Evolutionary conservation across 371 early-diverging fungal genomes (phyloP).

Genomic region (Mucor circinelloides): DNA sequence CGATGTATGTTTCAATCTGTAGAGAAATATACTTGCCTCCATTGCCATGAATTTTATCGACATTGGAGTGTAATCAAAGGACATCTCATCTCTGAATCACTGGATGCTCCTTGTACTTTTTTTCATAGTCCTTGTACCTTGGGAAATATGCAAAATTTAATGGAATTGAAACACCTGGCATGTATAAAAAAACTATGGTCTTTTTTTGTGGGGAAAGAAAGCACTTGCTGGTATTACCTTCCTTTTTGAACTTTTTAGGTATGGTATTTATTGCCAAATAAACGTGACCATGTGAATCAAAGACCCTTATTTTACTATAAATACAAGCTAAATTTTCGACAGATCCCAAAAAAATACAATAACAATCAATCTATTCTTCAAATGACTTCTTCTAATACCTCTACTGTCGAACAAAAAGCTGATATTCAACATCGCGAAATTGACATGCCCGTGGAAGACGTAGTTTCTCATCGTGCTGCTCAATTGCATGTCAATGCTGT

Average conservation of each 20-base stretch:
- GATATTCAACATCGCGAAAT: slow-evolving; percentile 26
- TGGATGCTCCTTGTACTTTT: background rate
- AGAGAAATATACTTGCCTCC: too few species aligned
- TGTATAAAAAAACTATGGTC: background rate
- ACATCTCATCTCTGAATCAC: too few species aligned
- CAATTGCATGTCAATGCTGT: slow-evolving; percentile 4
- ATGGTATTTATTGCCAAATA: background rate
- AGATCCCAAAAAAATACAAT: background rate
- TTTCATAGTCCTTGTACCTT: slow-evolving; percentile 2
- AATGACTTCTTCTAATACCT: background rate
- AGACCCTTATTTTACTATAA: background rate
- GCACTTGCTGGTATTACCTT: slow-evolving; percentile 15
- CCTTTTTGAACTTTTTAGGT: slow-evolving; percentile 22
- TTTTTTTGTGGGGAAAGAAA: slow-evolving; percentile 21
- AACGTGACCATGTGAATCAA: slow-evolving; percentile 26
- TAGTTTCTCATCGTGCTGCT: background rate
- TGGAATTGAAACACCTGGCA: background rate
- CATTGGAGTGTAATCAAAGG: too few species aligned
- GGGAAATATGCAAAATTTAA: slow-evolving; percentile 1
- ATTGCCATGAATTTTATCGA: too few species aligned
- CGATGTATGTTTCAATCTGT: too few species aligned
- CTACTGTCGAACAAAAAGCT: slow-evolving; percentile 17
- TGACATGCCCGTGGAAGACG: slow-evolving; percentile 1
- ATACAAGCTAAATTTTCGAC: slow-evolving; percentile 1
- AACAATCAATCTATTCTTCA: background rate